phyloP scores from a whole-genome alignment of 2,329 filamentous ascomycete genomes.

The Pochonia chlamydosporia region DNA sequence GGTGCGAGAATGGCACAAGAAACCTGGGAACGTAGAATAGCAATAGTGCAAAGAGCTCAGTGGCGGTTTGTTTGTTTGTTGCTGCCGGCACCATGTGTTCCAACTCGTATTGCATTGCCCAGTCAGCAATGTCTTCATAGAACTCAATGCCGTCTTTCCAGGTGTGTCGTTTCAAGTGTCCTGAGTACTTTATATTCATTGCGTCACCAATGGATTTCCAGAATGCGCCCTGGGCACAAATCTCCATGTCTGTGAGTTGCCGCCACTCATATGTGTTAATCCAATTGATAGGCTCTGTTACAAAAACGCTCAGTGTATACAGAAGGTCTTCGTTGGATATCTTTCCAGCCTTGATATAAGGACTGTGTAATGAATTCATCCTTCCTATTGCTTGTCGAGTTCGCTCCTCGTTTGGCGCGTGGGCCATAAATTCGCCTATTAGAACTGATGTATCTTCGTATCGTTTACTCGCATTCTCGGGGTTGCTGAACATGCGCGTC shows the following conservation, averaged over 20 bases:
- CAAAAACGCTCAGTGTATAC: constrained; percentile 49
- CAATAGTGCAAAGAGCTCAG: constrained; percentile 2
- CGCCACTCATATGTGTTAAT: constrained; percentile 67
- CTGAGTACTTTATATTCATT: constrained; percentile 21
- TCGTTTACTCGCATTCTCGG: constrained; percentile 21
- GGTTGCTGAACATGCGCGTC: constrained; percentile 1
- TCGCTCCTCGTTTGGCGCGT: constrained; percentile 17
- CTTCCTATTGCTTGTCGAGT: constrained; percentile 30
- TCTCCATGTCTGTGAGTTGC: constrained; percentile 57
- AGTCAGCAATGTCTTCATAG: background rate
- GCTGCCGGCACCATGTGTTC: constrained; percentile 1
- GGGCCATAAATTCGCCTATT: constrained; percentile 28
- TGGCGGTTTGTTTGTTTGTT: constrained; percentile 1
- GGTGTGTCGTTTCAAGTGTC: constrained; percentile 2
- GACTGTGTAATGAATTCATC: constrained; percentile 34
- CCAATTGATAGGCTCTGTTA: constrained; percentile 60
- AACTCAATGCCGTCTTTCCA: constrained; percentile 6
- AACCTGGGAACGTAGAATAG: background rate
- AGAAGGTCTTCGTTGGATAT: constrained; percentile 32
- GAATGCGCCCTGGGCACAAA: constrained; percentile 59
- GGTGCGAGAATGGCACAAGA: background rate
- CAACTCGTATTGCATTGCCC: constrained; percentile 3
- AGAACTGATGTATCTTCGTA: constrained; percentile 23
- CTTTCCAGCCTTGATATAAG: constrained; percentile 28
- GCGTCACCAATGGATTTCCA: constrained; percentile 69